phyloP scores from a whole-genome alignment of 441 rosid species.

The Omphalea diandra region DNA sequence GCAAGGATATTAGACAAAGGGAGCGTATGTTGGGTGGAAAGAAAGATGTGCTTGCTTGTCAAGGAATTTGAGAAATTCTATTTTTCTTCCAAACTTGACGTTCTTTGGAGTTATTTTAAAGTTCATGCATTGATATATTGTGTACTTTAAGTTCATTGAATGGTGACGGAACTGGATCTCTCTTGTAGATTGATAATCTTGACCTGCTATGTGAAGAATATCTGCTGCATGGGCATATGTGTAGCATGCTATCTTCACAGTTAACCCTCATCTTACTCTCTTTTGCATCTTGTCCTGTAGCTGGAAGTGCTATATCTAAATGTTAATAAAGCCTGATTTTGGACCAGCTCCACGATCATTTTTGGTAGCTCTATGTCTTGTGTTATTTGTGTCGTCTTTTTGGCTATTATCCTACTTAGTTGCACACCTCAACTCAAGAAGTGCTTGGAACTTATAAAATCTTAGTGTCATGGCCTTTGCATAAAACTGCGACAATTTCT shows the following conservation, averaged over 20 bases:
- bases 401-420: not conserved
- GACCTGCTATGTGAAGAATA: not conserved
- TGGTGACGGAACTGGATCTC: no score
- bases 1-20: no score
- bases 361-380: not conserved
- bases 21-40: no score
- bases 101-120: no score
- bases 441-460: slow-evolving; percentile 1
- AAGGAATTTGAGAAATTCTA: slow-evolving; percentile 4
- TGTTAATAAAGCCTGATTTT: not conserved
- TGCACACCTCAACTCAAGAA: not conserved
- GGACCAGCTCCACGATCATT: not conserved
- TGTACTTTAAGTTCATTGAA: no score
- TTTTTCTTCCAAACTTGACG: no score
- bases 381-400: not conserved
- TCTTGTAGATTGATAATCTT: slow-evolving; percentile 2
- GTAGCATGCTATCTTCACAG: not conserved
- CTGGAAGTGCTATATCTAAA: slow-evolving; percentile 4
- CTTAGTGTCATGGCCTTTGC: not conserved
- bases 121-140: not conserved
- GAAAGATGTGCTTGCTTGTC: no score
- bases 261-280: not conserved
- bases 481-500: not conserved
- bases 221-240: not conserved
- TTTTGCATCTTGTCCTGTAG: not conserved